Evolutionary conservation across 2,329 filamentous ascomycete species (phyloP), one percentile per base, ranked within the genome.

Genomic region (Paraphoma sp.): DNA sequence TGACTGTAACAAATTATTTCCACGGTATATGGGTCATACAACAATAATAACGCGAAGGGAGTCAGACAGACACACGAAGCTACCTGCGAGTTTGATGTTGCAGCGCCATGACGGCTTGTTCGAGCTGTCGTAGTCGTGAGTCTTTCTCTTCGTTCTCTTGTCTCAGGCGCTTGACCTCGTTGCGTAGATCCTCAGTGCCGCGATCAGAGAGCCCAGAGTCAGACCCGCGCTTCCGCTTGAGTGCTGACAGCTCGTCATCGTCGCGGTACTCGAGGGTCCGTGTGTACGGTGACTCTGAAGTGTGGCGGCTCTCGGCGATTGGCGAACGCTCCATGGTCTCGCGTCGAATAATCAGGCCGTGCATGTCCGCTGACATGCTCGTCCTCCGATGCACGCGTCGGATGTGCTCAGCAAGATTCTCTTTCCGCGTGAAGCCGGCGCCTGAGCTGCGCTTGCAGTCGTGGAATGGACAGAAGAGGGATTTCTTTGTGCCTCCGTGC

Each of bases 341-440:
- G 51, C 68, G 59, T 31, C 70, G 65, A 48, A 74, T 70, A 40
- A 75, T 62, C 31, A 74, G 50, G 54, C 68, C 67, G 50, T 74
- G 69, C 56, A 75, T 63, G 57, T 76, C 73, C 6, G 67, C 70
- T 49, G 71, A 74, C 64, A 69, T 73, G 56, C 74, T 77, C 18
- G 73, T 72, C 47, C 73, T 61, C 18, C 76, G 73, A 74, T 98
- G 94, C n/a, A 96, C 91, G 28, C 94, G 88, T 17, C 94, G 90
- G 16, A 97, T 81, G 77, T 98, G 94, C 78, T 98, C 94, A 72
- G 94, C 93, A 4, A 97, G 83, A 69, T 98, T 98, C 78, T 98
- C 94, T 71, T 93, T 91, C 48, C 94, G 87, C 8, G 93, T 96
- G 76, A 98, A 98, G 18, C 93, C 93, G 69, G 92, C 91, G 60